Evolutionary conservation across 257 asterid species (phyloP), one percentile per base, ranked within the genome.

Genomic region (Fraxinus cuspidata): DNA sequence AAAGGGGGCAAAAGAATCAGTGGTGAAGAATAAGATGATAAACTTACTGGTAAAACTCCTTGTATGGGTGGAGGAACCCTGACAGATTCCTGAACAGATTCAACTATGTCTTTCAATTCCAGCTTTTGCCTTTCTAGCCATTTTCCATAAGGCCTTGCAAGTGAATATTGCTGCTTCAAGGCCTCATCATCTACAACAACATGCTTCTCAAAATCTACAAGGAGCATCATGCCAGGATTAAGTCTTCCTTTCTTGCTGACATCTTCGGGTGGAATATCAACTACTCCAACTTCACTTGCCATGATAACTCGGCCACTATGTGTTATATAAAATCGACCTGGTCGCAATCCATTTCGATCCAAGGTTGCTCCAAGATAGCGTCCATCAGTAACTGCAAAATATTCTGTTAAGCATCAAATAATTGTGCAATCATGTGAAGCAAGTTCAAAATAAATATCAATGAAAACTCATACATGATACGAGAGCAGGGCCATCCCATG

Each of bases 281-380:
- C 99, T 47, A 96, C 99, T 56, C 99, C 99, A 81, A 96, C 99
- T 90, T 96, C 99, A 89, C 99, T 93, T 74, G 99, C 99, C 99
- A 96, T 96, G 65, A 96, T 84, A 73, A 96, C 99, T 78, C 99
- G 90, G 51, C 98, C 98, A 85, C 98, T 93, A 82, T 96, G 97
- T 15, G 99, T 96, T 56, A 93, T 72, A 73, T 96, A 96, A 88
- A 96, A 96, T 70, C 99, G 97, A 23, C 99, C 99, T 19, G 99
- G 99, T 34, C 99, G 97, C 75, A 96, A 76, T 51, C 99, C 99
- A 88, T 96, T 93, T 74, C 99, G 91, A 78, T 96, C 99, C 85
- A 96, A 76, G 63, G 99, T 96, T 77, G 99, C 99, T 86, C 98
- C 99, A 80, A 96, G 98, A 87, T 96, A 96, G 63, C 94, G 93